Base-by-base conservation (phyloP, 176 grass and related monocot species). In the Triticum dicoccoides region DNA sequence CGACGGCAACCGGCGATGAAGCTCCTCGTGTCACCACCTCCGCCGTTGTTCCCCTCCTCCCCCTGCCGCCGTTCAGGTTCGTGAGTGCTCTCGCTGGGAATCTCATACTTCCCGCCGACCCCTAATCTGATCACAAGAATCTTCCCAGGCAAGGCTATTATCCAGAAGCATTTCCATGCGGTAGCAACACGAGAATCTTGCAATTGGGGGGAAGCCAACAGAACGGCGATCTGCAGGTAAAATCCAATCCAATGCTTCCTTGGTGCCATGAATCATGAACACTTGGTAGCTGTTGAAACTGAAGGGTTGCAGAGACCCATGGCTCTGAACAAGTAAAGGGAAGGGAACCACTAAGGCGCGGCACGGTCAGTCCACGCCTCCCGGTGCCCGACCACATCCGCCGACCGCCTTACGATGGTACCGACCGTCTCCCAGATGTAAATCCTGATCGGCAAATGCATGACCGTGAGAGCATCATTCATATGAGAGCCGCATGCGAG, bases 391-490 rank as follows among this genome's bases (percentile, higher is more conserved):
- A 95, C 9, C 85, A 92, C 81, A 92, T 95, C 11, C 65, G 39
- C 11, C 82, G 70, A 54, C 96, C 96, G 30, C 90, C 96, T 59
- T 98, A 95, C 47, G 79, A 91, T 2, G 86, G 82, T 37, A 45
- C 69, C 2, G 83, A 84, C 3, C 7, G 75, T 15, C 69, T 95
- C 3, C 96, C 93, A 4, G 96, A 94, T 5, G 80, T 98, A 52
- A 86, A 85, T 59, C 86, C 74, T 2, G 88, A 94, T 21, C 56
- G 90, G 71, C 91, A 94, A 90, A 78, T 95, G 81, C 96, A 98
- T 18, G 82, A 94, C 77, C 24, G 87, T 5, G 88, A 91, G 84
- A 92, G 91, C 66, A 84, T 98, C 63, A 20, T 59, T 70, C 82
- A 27, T 4, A 98, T 95, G 96, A 84, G 77, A 58, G 84, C 84